phyloP scores from a whole-genome alignment of 2,329 filamentous ascomycete genomes.

The Fusarium odoratissimum region DNA sequence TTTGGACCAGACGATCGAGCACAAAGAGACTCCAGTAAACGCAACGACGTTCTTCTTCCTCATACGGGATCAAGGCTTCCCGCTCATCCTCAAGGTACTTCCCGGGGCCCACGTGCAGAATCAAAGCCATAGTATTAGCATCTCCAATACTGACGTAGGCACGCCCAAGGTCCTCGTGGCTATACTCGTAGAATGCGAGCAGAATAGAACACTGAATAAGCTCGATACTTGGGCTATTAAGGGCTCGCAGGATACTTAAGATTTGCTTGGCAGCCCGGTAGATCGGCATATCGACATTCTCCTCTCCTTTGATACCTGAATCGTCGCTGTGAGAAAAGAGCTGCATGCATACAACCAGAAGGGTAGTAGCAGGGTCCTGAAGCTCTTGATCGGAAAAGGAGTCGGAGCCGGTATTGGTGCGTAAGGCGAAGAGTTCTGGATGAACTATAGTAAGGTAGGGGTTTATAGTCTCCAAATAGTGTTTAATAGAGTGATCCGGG shows the following conservation, averaged over 20 bases:
- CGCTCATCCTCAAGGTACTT: conserved; percentile 47
- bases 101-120: conserved; percentile 52
- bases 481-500: conserved; percentile 49
- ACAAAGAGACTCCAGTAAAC: conserved; percentile 59
- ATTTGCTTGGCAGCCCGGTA: conserved; percentile 54
- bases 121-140: conserved; percentile 50
- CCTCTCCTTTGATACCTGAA: conserved; percentile 49
- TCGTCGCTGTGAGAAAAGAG: conserved; percentile 51
- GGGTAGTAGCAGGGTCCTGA: conserved; percentile 48
- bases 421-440: conserved; percentile 51
- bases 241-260: conserved; percentile 50
- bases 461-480: conserved; percentile 55
- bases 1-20: conserved; percentile 53
- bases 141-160: conserved; percentile 58
- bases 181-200: conserved; percentile 57
- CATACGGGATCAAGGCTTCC: conserved; percentile 39
- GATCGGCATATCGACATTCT: conserved; percentile 47
- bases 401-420: conserved; percentile 18
- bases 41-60: conserved; percentile 54
- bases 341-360: conserved; percentile 57
- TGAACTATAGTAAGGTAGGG: conserved; percentile 56
- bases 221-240: conserved; percentile 52
- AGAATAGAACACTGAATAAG: conserved; percentile 55
- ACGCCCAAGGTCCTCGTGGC: conserved; percentile 54
- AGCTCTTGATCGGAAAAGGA: conserved; percentile 18